These are phyloP conservation scores for Aureobasidium uvarum DNA, from an alignment of 2,329 filamentous ascomycete genomes.

Conservation along the genomic window DNA sequence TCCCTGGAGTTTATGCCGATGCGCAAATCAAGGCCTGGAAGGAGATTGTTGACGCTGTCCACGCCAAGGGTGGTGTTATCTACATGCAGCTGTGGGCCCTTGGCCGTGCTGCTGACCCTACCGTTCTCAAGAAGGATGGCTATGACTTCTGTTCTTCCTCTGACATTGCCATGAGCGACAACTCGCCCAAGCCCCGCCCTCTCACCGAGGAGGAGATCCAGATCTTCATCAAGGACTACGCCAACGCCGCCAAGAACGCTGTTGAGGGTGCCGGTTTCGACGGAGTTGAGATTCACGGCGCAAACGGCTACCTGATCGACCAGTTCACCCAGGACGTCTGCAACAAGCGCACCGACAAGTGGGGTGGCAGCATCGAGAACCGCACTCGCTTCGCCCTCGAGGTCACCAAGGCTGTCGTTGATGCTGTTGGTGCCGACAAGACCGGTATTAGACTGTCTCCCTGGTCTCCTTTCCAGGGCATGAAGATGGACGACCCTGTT, in stretches of 20 bases:
- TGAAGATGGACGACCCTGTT: constrained; percentile 61
- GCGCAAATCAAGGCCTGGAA: constrained; percentile 62
- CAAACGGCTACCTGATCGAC: constrained; percentile 10
- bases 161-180: constrained; percentile 39
- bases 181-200: constrained; percentile 37
- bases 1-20: constrained; percentile 58
- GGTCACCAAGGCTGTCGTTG: constrained; percentile 51
- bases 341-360: constrained; percentile 55
- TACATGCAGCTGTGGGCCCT: constrained; percentile 62
- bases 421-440: constrained; percentile 53
- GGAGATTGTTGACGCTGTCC: constrained; percentile 60
- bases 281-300: constrained; percentile 32
- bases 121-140: constrained; percentile 39
- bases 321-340: constrained; percentile 58
- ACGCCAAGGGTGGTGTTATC: constrained; percentile 60
- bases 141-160: constrained; percentile 36
- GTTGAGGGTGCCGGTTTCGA: constrained; percentile 56
- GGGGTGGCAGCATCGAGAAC: constrained; percentile 51
- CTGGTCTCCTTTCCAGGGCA: constrained; percentile 60
- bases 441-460: constrained; percentile 60
- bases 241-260: constrained; percentile 47
- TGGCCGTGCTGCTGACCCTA: constrained; percentile 54
- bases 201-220: constrained; percentile 44
- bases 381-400: constrained; percentile 54
- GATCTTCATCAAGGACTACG: constrained; percentile 41